Percentiles rank a stretch among this genome's conserved stretches.
Evolutionary conservation across 1,284 basidiomycete genomes (phyloP).

Genomic region (Cutaneotrichosporon sp.): DNA sequence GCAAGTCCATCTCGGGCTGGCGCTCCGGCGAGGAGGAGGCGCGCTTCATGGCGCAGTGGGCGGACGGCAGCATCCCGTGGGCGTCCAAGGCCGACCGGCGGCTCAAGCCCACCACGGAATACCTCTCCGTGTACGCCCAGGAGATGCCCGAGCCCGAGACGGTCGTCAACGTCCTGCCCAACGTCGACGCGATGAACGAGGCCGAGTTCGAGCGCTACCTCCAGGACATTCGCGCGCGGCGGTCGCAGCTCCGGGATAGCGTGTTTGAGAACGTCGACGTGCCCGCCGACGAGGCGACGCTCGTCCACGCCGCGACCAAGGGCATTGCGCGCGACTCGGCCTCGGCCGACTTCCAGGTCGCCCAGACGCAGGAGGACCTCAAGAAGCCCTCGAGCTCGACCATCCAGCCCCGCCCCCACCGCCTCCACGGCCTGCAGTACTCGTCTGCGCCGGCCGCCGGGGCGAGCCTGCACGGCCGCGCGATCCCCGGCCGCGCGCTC

Average conservation of each 20-base stretch:
- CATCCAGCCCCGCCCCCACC: conserved; percentile 38
- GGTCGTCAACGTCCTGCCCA: conserved; percentile 29
- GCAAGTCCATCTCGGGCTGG: conserved; percentile 46
- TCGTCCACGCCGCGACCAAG: conserved; percentile 15
- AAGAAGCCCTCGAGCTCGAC: conserved; percentile 13
- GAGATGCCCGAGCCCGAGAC: conserved; percentile 3
- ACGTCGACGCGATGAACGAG: conserved; percentile 49
- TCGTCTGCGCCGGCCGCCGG: conserved; percentile 24
- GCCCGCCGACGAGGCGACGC: conserved; percentile 15
- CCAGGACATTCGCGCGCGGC: conserved; percentile 30
- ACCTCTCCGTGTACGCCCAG: conserved; percentile 9
- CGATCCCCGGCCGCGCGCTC: conserved; percentile 25
- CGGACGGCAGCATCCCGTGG: conserved; percentile 43
- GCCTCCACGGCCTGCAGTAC: conserved; percentile 44
- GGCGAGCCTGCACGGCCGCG: conserved; percentile 14
- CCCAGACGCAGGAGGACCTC: conserved; percentile 24
- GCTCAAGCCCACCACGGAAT: background rate
- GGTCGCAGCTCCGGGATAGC: conserved; percentile 24
- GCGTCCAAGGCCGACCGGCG: conserved; percentile 9
- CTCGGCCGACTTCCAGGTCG: conserved; percentile 32
- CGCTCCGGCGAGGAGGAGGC: conserved; percentile 49
- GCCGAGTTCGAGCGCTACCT: conserved; percentile 46
- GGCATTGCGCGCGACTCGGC: conserved; percentile 16
- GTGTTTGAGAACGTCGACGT: conserved; percentile 3
- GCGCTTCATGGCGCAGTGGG: conserved; percentile 49